Evolutionary conservation across 2,329 filamentous ascomycete genomes (phyloP).

Genomic region (Cladosporium sp.): DNA sequence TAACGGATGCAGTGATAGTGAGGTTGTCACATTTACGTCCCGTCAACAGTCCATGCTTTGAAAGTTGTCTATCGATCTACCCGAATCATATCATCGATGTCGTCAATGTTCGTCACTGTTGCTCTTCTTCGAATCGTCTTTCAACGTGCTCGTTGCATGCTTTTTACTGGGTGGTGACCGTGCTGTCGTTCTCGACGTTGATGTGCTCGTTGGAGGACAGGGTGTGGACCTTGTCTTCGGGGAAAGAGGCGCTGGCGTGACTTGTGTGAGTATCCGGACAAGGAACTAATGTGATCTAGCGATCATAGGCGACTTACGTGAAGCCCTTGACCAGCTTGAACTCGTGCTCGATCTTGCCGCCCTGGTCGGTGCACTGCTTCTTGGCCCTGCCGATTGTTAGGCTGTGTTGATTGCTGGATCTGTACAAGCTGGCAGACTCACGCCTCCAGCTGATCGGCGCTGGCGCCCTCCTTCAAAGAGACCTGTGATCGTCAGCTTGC

Average conservation of each 20-base stretch:
- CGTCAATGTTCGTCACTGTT: constrained; percentile 1
- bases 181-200: constrained; percentile 71
- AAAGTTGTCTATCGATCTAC: constrained; percentile 8
- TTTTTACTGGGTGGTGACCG: constrained; percentile 65
- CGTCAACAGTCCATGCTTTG: background rate
- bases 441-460: constrained; percentile 63
- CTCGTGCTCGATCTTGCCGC: constrained; percentile 79
- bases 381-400: constrained; percentile 58
- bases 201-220: constrained; percentile 68
- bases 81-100: constrained; percentile 4
- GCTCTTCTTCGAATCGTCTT: background rate
- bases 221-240: constrained; percentile 60
- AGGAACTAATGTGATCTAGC: no score
- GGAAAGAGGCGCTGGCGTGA: constrained; percentile 71
- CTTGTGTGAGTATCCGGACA: background rate
- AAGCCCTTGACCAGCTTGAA: constrained; percentile 90
- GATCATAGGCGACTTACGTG: constrained; percentile 58
- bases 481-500: constrained; percentile 52
- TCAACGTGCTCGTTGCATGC: background rate
- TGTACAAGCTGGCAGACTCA: constrained; percentile 38
- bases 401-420: background rate
- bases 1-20: no score
- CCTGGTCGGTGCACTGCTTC: constrained; percentile 67
- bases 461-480: constrained; percentile 69
- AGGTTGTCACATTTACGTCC: no score